Evolutionary conservation across 1,139 yeast genomes (phyloP).

Genomic region (Protomyces lactucae-debilis): DNA sequence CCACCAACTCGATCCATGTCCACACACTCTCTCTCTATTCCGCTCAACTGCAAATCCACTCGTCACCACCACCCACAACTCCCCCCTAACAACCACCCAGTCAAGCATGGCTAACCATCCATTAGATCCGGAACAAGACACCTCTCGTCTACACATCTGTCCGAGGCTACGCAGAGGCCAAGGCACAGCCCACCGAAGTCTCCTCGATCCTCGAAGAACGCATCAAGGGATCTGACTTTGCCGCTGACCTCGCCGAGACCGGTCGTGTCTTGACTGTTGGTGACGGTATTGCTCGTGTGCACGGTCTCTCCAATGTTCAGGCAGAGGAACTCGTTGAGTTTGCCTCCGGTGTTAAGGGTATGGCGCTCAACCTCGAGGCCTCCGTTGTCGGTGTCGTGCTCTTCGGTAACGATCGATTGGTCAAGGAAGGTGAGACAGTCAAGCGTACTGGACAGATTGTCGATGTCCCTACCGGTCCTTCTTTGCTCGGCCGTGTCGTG

Average conservation of each 20-base stretch:
- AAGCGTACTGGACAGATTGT: conserved; percentile 99
- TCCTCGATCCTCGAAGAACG: conserved; percentile 98
- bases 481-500: conserved; percentile 96
- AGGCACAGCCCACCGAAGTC: conserved; percentile 99
- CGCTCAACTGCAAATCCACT: not conserved
- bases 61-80: not conserved
- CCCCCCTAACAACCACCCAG: not conserved
- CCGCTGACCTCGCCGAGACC: conserved; percentile 97
- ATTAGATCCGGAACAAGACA: conserved; percentile 23
- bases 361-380: conserved; percentile 99
- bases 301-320: conserved; percentile 98
- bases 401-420: conserved; percentile 98
- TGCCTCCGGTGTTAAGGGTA: conserved; percentile 99
- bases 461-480: conserved; percentile 99
- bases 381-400: conserved; percentile 87
- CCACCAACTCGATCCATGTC: no score
- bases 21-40: not conserved
- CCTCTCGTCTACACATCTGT: conserved; percentile 20
- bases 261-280: conserved; percentile 99
- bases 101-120: not conserved
- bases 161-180: conserved; percentile 58
- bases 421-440: conserved; percentile 99
- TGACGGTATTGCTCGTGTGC: conserved; percentile 99
- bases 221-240: conserved; percentile 98
- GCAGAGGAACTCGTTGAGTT: conserved; percentile 99